phyloP scores from a whole-genome alignment of 164 flowering plant genomes.

The Vitis amurensis region DNA sequence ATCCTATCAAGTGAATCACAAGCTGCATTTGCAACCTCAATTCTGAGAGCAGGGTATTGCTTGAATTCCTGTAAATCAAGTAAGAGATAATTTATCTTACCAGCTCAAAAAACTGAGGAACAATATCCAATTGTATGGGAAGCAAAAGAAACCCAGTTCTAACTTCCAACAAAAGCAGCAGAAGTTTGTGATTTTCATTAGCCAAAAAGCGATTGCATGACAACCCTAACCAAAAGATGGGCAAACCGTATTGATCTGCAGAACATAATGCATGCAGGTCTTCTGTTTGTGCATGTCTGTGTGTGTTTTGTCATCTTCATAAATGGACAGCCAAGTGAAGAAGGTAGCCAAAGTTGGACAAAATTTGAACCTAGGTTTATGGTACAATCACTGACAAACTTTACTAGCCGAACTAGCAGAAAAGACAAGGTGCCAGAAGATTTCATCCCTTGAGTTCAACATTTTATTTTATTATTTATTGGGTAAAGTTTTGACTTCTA shows the following conservation, averaged over 20 bases:
- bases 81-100: not conserved
- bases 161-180: no score
- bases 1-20: constrained; percentile 75
- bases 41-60: constrained; percentile 70
- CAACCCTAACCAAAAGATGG: no score
- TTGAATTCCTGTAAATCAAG: constrained; percentile 63
- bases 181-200: no score
- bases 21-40: constrained; percentile 81
- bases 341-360: not conserved
- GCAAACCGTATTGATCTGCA: no score
- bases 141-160: no score
- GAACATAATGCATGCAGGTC: no score
- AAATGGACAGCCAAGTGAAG: not conserved
- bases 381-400: no score
- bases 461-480: not conserved
- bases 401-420: not conserved
- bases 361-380: no score
- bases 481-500: not conserved
- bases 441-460: not conserved
- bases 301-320: no score
- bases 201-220: no score
- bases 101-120: not conserved
- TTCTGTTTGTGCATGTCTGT: no score
- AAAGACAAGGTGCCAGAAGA: not conserved
- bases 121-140: not conserved